Evolutionary conservation across 177 flowering plant species (phyloP), one percentile per base, ranked within the genome.

Genomic region (Telopea speciosissima): DNA sequence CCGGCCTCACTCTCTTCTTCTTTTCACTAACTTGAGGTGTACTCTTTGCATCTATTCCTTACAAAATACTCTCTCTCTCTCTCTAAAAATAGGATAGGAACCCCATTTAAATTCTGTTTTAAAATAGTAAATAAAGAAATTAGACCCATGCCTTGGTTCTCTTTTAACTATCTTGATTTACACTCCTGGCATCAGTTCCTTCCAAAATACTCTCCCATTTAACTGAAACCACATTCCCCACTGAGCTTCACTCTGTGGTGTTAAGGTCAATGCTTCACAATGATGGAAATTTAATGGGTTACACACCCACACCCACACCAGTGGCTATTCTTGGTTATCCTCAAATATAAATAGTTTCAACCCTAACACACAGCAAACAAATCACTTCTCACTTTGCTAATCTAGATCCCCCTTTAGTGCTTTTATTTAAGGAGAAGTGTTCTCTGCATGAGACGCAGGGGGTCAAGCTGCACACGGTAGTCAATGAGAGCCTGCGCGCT

Each of bases 101-200:
- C 2, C 31, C 31, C 31, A 28, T 28, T 28, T 28, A 28, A 28
- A n/a, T n/a, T n/a, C 4, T 28, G 31, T 28, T 28, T 28, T 28
- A 2, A 28, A 2, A 28, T 28, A 4, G 31, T 28, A 28, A 28
- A 28, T 28, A 28, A 28, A 28, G 31, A 28, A 28, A 2, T 28
- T 28, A 0, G 31, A 28, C 4, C 4, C 31, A 28, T 28, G 31
- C 31, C 31, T 0, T 28, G 31, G 31, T 52, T 28, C 21, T 58
- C 23, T 42, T 21, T 62, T 36, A 11, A 17, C n/a, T 42, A 5
- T 10, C 24, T 67, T 24, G 1, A 1, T 0, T 19, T 8, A 69
- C 63, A 77, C 80, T 77, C 80, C 58, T 70, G 63, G 72, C 63
- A 77, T 68, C 74, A 21, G 64, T 73, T 73, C 68, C 75, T 75